These are phyloP conservation scores for Termitomyces bulborhizus DNA, from an alignment of 768 basidiomycete genomes.

Conservation along the genomic window DNA sequence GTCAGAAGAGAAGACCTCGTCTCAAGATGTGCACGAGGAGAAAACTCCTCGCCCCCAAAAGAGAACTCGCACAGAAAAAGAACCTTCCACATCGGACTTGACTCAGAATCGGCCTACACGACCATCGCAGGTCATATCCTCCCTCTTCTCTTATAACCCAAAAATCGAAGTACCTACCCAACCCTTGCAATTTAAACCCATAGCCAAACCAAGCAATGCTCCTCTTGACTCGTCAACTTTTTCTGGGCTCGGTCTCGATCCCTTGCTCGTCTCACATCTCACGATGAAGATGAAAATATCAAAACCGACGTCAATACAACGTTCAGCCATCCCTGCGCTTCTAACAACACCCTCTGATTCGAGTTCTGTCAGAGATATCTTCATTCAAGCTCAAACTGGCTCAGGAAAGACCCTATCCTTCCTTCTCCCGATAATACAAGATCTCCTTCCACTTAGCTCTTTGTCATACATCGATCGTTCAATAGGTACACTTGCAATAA, in stretches of 20 bases:
- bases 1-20: conserved; percentile 25
- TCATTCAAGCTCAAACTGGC: conserved; percentile 95
- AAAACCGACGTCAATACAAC: conserved; percentile 89
- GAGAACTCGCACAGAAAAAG: conserved; percentile 25
- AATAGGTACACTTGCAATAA: conserved; percentile 90
- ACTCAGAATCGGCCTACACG: conserved; percentile 21
- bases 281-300: conserved; percentile 72
- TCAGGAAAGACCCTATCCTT: conserved; percentile 95
- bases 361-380: conserved; percentile 59
- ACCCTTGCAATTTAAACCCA: conserved; percentile 17
- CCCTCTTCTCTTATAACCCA: conserved; percentile 83
- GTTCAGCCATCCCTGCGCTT: conserved; percentile 60
- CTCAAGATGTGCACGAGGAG: conserved; percentile 11
- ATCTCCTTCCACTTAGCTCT: conserved; percentile 83
- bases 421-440: conserved; percentile 91
- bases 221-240: conserved; percentile 80
- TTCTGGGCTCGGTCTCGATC: conserved; percentile 74
- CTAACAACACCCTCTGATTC: conserved; percentile 28
- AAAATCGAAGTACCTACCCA: conserved; percentile 42
- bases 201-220: conserved; percentile 70
- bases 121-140: conserved; percentile 72
- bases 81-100: conserved; percentile 15
- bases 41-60: conserved; percentile 37
- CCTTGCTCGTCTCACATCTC: conserved; percentile 74
- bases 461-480: conserved; percentile 93